These are phyloP conservation scores for Agaricus subrufescens DNA, from an alignment of 768 basidiomycete species.

Conservation along the genomic window DNA sequence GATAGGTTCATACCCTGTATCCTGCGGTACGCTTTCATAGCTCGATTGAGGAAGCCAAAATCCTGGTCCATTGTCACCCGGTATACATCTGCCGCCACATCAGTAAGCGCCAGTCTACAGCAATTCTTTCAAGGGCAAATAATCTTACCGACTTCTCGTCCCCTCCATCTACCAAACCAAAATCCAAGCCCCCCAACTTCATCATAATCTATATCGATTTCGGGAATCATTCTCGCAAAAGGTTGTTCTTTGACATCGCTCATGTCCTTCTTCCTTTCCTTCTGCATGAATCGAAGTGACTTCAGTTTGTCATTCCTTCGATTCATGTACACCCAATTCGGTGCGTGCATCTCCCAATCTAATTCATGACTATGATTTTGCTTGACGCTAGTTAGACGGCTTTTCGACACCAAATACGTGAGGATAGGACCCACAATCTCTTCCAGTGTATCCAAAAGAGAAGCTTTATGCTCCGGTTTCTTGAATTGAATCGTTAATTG, in stretches of 20 bases:
- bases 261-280: not conserved
- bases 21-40: constrained; percentile 8
- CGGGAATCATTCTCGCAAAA: not conserved
- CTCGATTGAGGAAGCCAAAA: not conserved
- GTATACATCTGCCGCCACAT: constrained; percentile 1
- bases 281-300: not conserved
- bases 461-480: not conserved
- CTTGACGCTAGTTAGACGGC: not conserved
- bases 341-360: not conserved
- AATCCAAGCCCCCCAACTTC: not conserved
- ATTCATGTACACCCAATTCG: constrained; percentile 2
- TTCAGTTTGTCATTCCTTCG: not conserved
- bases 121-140: not conserved
- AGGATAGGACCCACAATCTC: constrained; percentile 1
- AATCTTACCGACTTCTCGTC: constrained; percentile 5
- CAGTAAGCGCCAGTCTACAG: not conserved
- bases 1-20: constrained; percentile 1
- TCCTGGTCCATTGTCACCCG: not conserved
- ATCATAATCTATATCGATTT: constrained; percentile 1
- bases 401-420: not conserved
- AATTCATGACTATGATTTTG: not conserved
- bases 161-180: constrained; percentile 1
- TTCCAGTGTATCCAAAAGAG: not conserved
- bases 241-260: not conserved
- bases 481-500: not conserved